Evolutionary conservation across 75 land plant genomes (phyloP).

Genomic region (Picea glauca): DNA sequence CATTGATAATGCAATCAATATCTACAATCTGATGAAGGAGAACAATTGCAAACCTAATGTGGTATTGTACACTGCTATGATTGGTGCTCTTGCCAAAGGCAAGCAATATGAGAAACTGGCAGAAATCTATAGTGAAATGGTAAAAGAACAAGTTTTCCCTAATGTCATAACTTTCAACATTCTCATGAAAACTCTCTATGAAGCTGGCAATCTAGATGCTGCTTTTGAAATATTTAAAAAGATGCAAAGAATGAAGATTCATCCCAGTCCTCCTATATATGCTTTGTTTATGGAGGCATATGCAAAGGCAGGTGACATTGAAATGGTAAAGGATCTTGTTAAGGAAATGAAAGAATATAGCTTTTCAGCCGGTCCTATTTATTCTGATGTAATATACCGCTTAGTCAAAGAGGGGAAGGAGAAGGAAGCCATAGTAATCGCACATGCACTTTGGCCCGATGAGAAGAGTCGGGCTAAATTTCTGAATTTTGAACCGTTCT

Average conservation of each 20-base stretch:
- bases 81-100: constrained; percentile 9
- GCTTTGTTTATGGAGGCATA: background rate
- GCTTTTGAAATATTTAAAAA: background rate
- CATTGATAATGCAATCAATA: background rate
- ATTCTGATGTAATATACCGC: background rate
- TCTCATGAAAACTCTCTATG: background rate
- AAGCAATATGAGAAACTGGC: background rate
- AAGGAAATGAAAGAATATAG: background rate
- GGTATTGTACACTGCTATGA: background rate
- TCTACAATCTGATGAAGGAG: background rate
- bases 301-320: background rate
- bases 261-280: background rate
- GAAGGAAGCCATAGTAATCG: constrained; percentile 1
- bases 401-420: background rate
- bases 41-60: constrained; percentile 6
- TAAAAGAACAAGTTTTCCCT: background rate
- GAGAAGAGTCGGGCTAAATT: background rate
- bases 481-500: background rate
- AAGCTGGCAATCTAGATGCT: background rate
- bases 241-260: background rate
- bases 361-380: background rate
- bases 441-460: background rate
- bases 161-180: background rate
- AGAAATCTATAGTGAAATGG: background rate
- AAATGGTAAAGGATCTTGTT: background rate